These are phyloP conservation scores for Chlorella sp. DNA, from an alignment of 139 green algal genomes.

Conservation along the genomic window DNA sequence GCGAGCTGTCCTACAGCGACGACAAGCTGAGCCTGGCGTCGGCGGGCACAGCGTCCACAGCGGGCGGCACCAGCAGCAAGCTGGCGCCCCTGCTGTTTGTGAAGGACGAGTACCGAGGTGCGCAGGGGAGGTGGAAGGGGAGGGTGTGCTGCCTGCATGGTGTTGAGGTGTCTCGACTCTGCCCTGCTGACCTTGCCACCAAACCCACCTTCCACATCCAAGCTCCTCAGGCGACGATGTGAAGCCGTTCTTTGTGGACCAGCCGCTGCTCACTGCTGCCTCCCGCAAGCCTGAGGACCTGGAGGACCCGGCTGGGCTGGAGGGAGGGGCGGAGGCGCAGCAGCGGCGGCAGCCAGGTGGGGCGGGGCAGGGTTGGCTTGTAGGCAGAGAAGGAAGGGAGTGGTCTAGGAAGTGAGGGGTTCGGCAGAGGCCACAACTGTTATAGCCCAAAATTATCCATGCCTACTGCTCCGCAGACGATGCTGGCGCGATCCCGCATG, in stretches of 20 bases:
- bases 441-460: no score
- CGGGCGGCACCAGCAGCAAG: neutral
- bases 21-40: constrained; percentile 34
- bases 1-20: constrained; percentile 12
- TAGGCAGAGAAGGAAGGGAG: no score
- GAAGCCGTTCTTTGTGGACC: constrained; percentile 38
- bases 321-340: neutral
- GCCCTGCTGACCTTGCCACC: no score
- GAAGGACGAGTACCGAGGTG: constrained; percentile 42
- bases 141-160: neutral
- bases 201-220: no score
- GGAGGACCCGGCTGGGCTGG: neutral
- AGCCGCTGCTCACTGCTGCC: neutral
- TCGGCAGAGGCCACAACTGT: no score
- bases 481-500: constrained; percentile 30
- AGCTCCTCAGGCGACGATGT: constrained; percentile 52
- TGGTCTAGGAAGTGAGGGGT: no score
- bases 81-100: constrained; percentile 28
- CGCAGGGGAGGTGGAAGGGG: neutral
- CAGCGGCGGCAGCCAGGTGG: neutral
- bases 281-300: neutral
- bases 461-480: neutral
- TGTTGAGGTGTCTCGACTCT: no score
- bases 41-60: constrained; percentile 5
- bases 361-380: neutral